A percentile compares a stretch with the other conserved stretches of the same genome.
phyloP scores from a whole-genome alignment of 1,284 basidiomycete genomes.

The Cystobasidium sp. region DNA sequence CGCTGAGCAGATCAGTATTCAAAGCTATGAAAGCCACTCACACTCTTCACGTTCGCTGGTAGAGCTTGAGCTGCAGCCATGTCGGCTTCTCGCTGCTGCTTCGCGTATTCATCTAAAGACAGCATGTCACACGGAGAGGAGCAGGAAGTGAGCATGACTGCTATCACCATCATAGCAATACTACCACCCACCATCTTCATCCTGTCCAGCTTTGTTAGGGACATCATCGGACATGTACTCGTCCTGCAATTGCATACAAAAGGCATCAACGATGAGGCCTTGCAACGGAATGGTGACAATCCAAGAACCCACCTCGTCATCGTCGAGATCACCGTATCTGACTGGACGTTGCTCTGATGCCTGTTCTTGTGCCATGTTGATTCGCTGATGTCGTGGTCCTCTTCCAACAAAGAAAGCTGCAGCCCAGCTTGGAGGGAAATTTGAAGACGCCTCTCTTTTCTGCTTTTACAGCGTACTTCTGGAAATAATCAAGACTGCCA shows the following conservation, averaged over 20 bases:
- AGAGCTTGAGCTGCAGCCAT: constrained; percentile 37
- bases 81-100: constrained; percentile 38
- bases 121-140: background rate
- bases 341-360: constrained; percentile 19
- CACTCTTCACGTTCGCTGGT: constrained; percentile 39
- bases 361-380: constrained; percentile 19
- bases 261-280: background rate
- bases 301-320: constrained; percentile 30
- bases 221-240: constrained; percentile 43
- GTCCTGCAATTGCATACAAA: constrained; percentile 27
- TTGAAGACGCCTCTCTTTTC: no score
- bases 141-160: background rate
- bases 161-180: no score
- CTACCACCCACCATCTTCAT: constrained; percentile 26
- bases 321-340: constrained; percentile 43
- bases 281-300: background rate
- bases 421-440: no score
- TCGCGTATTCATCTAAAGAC: constrained; percentile 31
- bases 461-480: no score
- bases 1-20: no score
- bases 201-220: constrained; percentile 24
- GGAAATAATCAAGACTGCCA: no score
- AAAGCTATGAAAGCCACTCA: constrained; percentile 1
- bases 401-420: constrained; percentile 7
- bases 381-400: background rate